Evolutionary conservation across 768 basidiomycete species (phyloP), one percentile per base, ranked within the genome.

Genomic region (Scleroderma citrinum): DNA sequence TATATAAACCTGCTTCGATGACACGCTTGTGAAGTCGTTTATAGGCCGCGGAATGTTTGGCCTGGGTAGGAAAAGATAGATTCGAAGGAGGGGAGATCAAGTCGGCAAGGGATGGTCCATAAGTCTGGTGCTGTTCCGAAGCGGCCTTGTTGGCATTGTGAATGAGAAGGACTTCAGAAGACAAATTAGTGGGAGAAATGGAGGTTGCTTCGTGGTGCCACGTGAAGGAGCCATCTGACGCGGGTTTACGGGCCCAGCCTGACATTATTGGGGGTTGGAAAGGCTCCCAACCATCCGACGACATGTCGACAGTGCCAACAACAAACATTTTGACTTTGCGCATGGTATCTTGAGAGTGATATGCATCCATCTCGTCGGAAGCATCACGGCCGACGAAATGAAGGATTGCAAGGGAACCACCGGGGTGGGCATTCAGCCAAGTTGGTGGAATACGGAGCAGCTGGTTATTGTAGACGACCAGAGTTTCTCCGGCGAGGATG

Each of bases 361-460:
- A 97, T 19, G 92, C 95, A 53, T 90, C 80, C 30, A 98, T 88
- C 66, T 99, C 96, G 70, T 95, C 88, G 0, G 90, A 80, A 0
- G 95, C 94, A 63, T 99, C 94, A 48, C 95, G 78, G 3, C 95
- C 96, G 36, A 97, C 83, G 59, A 93, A 97, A 69, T 99, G 96
- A 21, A 95, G 81, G 49, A 99, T 80, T 13, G 92, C 78, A 43
- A 97, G 83, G 4, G 79, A 66, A 34, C 95, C 93, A 37, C 96
- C 96, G 1, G 96, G 96, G 63, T 98, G 95, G 4, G 78, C 73
- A 4, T 77, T 69, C n/a, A 93, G 81, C 93, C 93, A 97, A 13
- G 72, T 64, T 11, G 72, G 67, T 6, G 91, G 81, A 13, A 92
- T 80, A 41, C 76, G 76, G 44, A 85, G 76, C 57, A 85, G 77